phyloP scores from a whole-genome alignment of 768 basidiomycete genomes.

The Lentinula lateritia region DNA sequence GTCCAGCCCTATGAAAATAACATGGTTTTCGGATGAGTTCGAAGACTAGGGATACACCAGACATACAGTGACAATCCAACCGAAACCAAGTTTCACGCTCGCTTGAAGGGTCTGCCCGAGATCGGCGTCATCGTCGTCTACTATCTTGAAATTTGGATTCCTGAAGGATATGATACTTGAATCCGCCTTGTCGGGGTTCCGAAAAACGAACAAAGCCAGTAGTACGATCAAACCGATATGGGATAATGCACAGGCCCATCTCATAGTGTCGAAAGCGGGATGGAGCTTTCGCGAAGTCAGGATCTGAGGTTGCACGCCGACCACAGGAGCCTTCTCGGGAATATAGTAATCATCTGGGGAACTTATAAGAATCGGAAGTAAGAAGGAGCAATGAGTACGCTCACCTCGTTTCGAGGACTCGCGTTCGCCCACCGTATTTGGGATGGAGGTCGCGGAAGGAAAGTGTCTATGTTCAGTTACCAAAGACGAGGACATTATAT shows the following conservation, averaged over 20 bases:
- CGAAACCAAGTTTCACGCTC: not conserved
- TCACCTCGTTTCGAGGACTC: not conserved
- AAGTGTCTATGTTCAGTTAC: not conserved
- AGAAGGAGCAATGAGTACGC: not conserved
- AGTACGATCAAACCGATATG: not conserved
- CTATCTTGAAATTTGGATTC: not conserved
- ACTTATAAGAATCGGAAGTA: not conserved
- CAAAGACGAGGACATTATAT: not conserved
- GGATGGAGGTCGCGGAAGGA: not conserved
- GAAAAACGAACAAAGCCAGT: not conserved
- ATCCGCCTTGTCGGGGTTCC: not conserved
- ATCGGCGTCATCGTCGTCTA: not conserved
- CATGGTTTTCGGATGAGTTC: not conserved
- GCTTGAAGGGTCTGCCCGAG: not conserved
- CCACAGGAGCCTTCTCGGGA: not conserved
- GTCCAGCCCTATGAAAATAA: not conserved
- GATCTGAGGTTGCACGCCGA: not conserved
- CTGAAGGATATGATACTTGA: not conserved
- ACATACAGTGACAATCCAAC: not conserved
- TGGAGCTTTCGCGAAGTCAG: not conserved
- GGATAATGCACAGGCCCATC: not conserved
- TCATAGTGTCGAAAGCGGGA: constrained; percentile 1
- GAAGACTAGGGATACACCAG: not conserved
- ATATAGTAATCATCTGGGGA: not conserved
- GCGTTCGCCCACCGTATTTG: not conserved